These are phyloP conservation scores for Rugosomyces carneus DNA, from an alignment of 1,284 basidiomycete species.

Conservation along the genomic window DNA sequence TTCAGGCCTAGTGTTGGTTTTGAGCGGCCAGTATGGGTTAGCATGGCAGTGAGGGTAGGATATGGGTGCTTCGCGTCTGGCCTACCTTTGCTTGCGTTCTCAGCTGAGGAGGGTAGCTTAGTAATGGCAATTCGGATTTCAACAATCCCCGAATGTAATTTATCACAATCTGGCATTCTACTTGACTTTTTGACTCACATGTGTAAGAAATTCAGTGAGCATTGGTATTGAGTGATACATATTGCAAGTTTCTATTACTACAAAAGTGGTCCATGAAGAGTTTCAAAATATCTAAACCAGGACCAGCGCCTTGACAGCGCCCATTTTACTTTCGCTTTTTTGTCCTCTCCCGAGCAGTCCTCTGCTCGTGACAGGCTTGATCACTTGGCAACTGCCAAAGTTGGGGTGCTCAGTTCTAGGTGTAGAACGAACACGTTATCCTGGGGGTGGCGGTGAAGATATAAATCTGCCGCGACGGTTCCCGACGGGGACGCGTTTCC, in stretches of 20 bases:
- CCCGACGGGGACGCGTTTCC: no score
- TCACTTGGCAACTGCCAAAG: no score
- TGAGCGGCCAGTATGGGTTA: slow-evolving; percentile 33
- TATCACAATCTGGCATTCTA: background rate
- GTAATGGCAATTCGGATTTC: slow-evolving; percentile 48
- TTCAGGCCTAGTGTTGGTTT: slow-evolving; percentile 38
- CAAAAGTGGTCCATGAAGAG: no score
- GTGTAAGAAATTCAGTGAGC: no score
- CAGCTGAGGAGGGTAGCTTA: slow-evolving; percentile 27
- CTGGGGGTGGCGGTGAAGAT: no score
- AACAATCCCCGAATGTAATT: slow-evolving; percentile 44
- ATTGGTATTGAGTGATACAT: background rate
- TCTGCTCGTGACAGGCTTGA: background rate
- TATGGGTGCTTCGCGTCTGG: slow-evolving; percentile 27
- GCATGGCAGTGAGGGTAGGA: slow-evolving; percentile 18
- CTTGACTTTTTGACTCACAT: no score
- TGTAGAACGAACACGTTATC: no score
- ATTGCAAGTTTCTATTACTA: background rate
- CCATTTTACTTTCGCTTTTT: no score
- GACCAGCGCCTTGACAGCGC: no score
- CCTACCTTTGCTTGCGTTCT: slow-evolving; percentile 25
- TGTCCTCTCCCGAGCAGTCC: background rate
- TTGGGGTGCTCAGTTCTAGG: no score
- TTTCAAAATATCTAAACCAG: no score
- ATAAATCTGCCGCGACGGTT: no score